phyloP scores from a whole-genome alignment of 148 eudicot genomes.

The Amaranthus cruentus region DNA sequence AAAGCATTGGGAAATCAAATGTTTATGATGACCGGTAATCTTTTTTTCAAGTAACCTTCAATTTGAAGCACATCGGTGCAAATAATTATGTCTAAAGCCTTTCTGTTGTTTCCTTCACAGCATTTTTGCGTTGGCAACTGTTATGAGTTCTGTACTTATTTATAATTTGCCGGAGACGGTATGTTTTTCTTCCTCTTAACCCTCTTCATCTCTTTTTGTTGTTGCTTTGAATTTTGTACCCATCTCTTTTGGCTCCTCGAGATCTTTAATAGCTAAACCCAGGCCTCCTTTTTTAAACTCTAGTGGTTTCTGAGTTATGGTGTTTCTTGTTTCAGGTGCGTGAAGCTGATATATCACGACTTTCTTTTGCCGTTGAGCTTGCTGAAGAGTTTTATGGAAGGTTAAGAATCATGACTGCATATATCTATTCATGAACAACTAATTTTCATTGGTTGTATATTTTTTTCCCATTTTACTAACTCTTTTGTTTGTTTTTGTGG shows the following conservation, averaged over 20 bases:
- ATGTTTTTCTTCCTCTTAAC: conserved; percentile 40
- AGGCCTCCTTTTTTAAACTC: background rate
- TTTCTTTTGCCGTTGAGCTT: conserved; percentile 97
- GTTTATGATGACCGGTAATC: conserved; percentile 94
- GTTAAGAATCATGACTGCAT: conserved; percentile 29
- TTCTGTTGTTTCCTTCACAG: conserved; percentile 41
- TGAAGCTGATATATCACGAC: conserved; percentile 95
- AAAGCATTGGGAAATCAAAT: conserved; percentile 96
- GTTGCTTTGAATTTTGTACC: background rate
- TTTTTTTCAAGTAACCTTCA: conserved; percentile 9
- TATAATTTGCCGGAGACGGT: conserved; percentile 99
- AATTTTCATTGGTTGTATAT: background rate
- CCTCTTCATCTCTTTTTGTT: conserved; percentile 20
- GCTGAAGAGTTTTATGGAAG: conserved; percentile 99
- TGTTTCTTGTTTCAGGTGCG: conserved; percentile 51
- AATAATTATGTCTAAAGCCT: conserved; percentile 12
- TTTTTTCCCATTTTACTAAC: conserved; percentile 28
- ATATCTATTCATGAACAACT: background rate
- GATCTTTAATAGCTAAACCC: background rate
- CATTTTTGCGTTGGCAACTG: conserved; percentile 91
- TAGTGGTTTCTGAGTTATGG: background rate
- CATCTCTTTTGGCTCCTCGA: background rate
- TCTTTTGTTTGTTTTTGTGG: conserved; percentile 20
- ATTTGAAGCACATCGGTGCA: conserved; percentile 8
- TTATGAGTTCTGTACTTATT: conserved; percentile 88